A percentile compares a stretch with the other conserved stretches of the same genome.
phyloP scores from a whole-genome alignment of 345 rosid species.

The Laguncularia racemosa region DNA sequence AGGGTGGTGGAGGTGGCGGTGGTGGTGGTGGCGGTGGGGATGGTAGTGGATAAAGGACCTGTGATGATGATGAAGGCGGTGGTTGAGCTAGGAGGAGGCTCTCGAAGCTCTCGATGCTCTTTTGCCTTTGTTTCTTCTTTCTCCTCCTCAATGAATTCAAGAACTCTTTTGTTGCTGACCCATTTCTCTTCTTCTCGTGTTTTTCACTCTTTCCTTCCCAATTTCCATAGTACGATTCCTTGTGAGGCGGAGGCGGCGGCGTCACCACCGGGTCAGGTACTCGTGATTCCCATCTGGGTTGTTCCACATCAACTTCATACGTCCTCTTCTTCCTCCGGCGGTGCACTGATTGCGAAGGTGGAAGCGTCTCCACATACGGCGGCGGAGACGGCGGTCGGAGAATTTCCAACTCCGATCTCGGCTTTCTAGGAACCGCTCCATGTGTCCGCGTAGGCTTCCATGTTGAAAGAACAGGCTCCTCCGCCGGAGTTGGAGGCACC shows the following conservation, averaged over 20 bases:
- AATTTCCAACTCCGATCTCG: not conserved
- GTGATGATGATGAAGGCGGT: constrained; percentile 28
- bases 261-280: not conserved
- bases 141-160: constrained; percentile 37
- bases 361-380: not conserved
- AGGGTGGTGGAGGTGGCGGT: constrained; percentile 41
- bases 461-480: too few relatives aligned
- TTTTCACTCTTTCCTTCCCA: constrained; percentile 14
- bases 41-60: constrained; percentile 35
- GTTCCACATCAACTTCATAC: constrained; percentile 1
- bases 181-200: constrained; percentile 52
- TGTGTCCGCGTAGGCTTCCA: not conserved
- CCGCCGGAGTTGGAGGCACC: too few relatives aligned
- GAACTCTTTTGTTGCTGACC: constrained; percentile 50
- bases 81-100: constrained; percentile 36
- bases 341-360: not conserved
- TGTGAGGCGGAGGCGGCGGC: constrained; percentile 11
- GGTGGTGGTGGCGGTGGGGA: constrained; percentile 44
- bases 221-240: constrained; percentile 12
- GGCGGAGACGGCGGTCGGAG: not conserved
- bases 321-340: not conserved
- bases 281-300: not conserved
- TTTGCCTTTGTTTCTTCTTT: constrained; percentile 72
- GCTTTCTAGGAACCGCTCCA: not conserved
- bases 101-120: constrained; percentile 75